A percentile compares a stretch with the other conserved stretches of the same genome.
phyloP scores from a whole-genome alignment of 805 yeast genomes.

The Torulaspora quercuum region DNA sequence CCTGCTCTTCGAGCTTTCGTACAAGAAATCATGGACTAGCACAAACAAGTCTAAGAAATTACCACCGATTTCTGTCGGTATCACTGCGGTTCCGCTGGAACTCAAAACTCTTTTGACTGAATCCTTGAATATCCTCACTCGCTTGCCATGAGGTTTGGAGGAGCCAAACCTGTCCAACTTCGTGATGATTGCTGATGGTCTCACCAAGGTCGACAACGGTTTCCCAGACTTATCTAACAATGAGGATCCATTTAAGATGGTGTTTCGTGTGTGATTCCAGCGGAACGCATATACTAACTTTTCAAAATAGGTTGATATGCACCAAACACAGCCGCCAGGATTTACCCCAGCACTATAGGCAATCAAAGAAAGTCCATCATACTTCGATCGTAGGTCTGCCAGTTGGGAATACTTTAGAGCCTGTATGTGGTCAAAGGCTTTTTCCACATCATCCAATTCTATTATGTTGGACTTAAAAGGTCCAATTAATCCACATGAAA shows the following conservation, averaged over 20 bases:
- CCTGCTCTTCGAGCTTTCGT: slow-evolving; percentile 37
- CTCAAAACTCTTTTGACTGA: slow-evolving; percentile 48
- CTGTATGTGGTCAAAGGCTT: slow-evolving; percentile 66
- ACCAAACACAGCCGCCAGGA: slow-evolving; percentile 92
- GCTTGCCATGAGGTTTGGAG: slow-evolving; percentile 53
- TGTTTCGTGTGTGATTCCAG: slow-evolving; percentile 93
- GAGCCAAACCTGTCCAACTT: slow-evolving; percentile 58
- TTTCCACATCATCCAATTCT: slow-evolving; percentile 73
- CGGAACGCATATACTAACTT: slow-evolving; percentile 83
- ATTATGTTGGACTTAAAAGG: slow-evolving; percentile 55
- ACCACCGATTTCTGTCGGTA: slow-evolving; percentile 80
- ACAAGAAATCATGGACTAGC: slow-evolving; percentile 63
- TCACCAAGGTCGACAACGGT: slow-evolving; percentile 57
- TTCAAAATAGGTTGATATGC: slow-evolving; percentile 67
- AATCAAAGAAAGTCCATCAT: slow-evolving; percentile 60
- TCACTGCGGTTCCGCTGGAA: slow-evolving; percentile 60
- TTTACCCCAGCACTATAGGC: slow-evolving; percentile 92
- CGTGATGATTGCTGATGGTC: slow-evolving; percentile 83
- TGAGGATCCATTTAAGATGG: slow-evolving; percentile 71
- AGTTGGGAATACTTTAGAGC: slow-evolving; percentile 79
- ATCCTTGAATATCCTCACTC: slow-evolving; percentile 64
- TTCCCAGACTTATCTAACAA: slow-evolving; percentile 55
- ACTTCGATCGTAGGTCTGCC: slow-evolving; percentile 54
- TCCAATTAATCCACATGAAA: slow-evolving; percentile 71
- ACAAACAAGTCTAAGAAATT: slow-evolving; percentile 77